Percentiles rank a stretch among this genome's conserved stretches.
phyloP scores from a whole-genome alignment of 352 stramenopile species.

The Phytophthora crassamura region DNA sequence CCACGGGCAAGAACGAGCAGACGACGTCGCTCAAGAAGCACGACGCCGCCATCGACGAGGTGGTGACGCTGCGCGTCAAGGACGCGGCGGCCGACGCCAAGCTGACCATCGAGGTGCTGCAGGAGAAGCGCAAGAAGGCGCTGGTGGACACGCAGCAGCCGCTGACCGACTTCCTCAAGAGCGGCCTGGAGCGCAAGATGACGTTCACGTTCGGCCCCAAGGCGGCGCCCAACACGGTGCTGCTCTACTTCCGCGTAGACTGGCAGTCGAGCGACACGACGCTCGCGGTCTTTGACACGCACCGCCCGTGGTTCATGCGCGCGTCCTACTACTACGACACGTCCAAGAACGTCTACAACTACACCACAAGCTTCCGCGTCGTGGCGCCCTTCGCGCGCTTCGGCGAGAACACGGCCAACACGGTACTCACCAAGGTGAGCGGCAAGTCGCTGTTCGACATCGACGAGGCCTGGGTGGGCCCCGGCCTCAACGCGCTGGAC shows the following conservation, averaged over 20 bases:
- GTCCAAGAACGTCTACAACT: constrained; percentile 75
- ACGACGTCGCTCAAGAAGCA: constrained; percentile 31
- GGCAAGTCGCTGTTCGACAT: constrained; percentile 62
- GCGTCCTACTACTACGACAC: constrained; percentile 79
- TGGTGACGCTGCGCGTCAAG: constrained; percentile 42
- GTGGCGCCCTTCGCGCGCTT: constrained; percentile 63
- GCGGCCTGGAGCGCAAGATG: constrained; percentile 36
- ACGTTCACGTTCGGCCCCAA: constrained; percentile 46
- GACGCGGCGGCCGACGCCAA: constrained; percentile 31
- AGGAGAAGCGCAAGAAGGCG: constrained; percentile 48
- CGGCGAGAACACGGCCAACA: constrained; percentile 63
- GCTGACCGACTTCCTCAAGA: constrained; percentile 39
- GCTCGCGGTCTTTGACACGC: constrained; percentile 15
- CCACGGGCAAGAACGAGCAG: constrained; percentile 21
- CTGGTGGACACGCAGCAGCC: constrained; percentile 40
- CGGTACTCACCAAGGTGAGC: constrained; percentile 57
- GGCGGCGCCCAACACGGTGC: constrained; percentile 26
- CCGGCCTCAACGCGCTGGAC: constrained; percentile 58
- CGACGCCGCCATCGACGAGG: constrained; percentile 35
- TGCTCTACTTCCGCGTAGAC: constrained; percentile 37
- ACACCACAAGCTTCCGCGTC: constrained; percentile 75
- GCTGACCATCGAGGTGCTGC: constrained; percentile 49
- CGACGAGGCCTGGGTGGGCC: constrained; percentile 53
- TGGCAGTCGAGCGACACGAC: constrained; percentile 18
- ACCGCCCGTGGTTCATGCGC: constrained; percentile 62